These are phyloP conservation scores for Hygrocybe coccinea DNA, from an alignment of 768 basidiomycete genomes.

Conservation along the genomic window DNA sequence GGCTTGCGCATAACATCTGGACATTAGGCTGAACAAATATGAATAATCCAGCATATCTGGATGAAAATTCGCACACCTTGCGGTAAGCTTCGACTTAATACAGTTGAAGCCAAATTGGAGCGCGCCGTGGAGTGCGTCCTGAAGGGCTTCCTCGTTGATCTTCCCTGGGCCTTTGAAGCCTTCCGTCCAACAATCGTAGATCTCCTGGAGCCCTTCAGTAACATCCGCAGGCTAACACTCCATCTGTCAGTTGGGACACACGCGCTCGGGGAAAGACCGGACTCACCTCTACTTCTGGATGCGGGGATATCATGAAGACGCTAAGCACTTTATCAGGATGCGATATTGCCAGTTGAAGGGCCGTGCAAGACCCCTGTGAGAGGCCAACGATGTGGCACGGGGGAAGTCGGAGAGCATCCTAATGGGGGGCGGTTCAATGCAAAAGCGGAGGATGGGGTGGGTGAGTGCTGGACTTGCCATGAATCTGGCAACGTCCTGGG, in stretches of 20 bases:
- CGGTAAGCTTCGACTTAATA: constrained; percentile 15
- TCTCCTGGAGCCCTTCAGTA: constrained; percentile 33
- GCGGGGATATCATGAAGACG: constrained; percentile 33
- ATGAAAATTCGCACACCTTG: constrained; percentile 18
- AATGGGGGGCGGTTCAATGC: not conserved
- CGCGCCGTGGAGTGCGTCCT: constrained; percentile 27
- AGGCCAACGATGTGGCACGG: constrained; percentile 37
- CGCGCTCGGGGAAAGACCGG: not conserved
- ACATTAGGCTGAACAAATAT: constrained; percentile 19
- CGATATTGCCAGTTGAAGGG: constrained; percentile 30
- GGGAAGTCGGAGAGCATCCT: constrained; percentile 35
- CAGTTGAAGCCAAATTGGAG: constrained; percentile 33
- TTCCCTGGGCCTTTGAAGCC: constrained; percentile 19
- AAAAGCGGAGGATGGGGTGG: not conserved
- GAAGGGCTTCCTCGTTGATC: constrained; percentile 21
- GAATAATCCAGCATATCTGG: not conserved
- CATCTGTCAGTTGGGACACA: not conserved
- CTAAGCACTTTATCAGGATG: constrained; percentile 34
- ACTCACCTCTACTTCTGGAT: constrained; percentile 34
- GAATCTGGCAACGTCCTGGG: constrained; percentile 32
- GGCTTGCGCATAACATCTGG: constrained; percentile 20
- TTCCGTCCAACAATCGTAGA: constrained; percentile 29
- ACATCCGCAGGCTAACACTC: constrained; percentile 27
- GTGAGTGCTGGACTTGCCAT: constrained; percentile 28
- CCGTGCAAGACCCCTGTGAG: constrained; percentile 34